A percentile compares a stretch with the other conserved stretches of the same genome.
These are phyloP conservation scores for Pseudophaeomoniella oleicola DNA, from an alignment of 2,329 filamentous ascomycete species.

Conservation along the genomic window DNA sequence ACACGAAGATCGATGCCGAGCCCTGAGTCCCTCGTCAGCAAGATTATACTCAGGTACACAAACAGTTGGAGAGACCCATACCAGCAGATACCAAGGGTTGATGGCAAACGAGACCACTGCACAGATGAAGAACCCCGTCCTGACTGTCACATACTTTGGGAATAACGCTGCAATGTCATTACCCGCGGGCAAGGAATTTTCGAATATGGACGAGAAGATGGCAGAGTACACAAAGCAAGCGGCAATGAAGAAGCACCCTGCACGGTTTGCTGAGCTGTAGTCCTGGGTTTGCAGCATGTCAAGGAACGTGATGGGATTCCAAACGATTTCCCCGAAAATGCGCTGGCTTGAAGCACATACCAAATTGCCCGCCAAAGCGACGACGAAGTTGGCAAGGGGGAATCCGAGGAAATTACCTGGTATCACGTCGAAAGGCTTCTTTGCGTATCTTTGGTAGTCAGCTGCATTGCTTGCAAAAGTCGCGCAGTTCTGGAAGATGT, in stretches of 20 bases:
- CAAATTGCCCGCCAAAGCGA: constrained; percentile 24
- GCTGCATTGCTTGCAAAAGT: constrained; percentile 24
- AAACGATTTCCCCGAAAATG: constrained; percentile 20
- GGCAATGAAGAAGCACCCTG: constrained; percentile 26
- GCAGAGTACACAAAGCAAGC: constrained; percentile 27
- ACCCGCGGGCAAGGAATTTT: constrained; percentile 26
- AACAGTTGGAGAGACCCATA: neutral
- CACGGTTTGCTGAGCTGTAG: constrained; percentile 14
- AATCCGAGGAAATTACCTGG: constrained; percentile 26
- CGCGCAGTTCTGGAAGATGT: constrained; percentile 25
- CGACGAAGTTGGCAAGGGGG: constrained; percentile 23
- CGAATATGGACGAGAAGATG: constrained; percentile 30
- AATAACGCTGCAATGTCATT: constrained; percentile 23
- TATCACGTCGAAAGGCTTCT: constrained; percentile 24
- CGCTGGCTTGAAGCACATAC: constrained; percentile 18
- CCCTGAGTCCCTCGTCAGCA: no score
- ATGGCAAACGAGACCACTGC: constrained; percentile 20
- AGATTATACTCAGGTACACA: neutral
- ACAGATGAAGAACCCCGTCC: constrained; percentile 24
- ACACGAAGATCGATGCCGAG: constrained; percentile 22
- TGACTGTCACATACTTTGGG: constrained; percentile 25
- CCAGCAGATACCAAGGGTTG: constrained; percentile 25
- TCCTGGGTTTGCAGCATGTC: constrained; percentile 19
- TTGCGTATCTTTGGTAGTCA: constrained; percentile 30
- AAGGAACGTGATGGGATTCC: constrained; percentile 21